These are phyloP conservation scores for Oropetium thomaeum DNA, from an alignment of 176 grass and related monocot species.

Conservation along the genomic window DNA sequence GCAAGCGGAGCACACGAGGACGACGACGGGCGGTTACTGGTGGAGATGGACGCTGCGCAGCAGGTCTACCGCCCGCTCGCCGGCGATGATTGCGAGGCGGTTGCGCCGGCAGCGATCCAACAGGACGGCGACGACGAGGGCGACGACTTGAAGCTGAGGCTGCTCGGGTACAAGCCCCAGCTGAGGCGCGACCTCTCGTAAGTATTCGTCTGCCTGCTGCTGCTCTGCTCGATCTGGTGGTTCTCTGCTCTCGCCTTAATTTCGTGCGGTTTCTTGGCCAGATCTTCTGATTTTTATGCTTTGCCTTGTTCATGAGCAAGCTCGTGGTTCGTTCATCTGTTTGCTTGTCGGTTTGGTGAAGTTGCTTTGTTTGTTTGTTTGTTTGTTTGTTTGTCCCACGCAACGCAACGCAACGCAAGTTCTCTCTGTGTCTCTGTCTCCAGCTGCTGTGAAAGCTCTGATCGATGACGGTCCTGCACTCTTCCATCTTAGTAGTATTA, in stretches of 20 bases:
- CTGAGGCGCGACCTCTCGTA: conserved; percentile 85
- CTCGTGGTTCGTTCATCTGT: neutral
- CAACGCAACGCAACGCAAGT: neutral
- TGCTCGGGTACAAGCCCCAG: conserved; percentile 77
- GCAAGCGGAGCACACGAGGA: neutral
- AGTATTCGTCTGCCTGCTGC: neutral
- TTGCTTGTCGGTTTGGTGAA: conserved; percentile 9
- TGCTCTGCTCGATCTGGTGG: neutral
- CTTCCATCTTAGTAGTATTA: no score
- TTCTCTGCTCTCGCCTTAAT: neutral
- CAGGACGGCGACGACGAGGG: neutral
- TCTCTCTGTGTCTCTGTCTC: neutral
- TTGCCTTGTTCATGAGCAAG: neutral
- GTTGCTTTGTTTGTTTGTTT: conserved; percentile 5
- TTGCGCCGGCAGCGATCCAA: neutral
- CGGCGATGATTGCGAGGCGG: conserved; percentile 5
- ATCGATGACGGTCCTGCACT: no score
- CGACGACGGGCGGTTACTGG: neutral
- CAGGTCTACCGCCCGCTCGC: conserved; percentile 38
- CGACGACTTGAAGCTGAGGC: conserved; percentile 35
- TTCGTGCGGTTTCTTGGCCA: neutral
- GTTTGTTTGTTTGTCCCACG: neutral
- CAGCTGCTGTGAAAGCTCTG: neutral
- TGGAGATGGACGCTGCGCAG: conserved; percentile 19
- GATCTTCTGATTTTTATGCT: neutral